Percentiles rank a stretch among this genome's conserved stretches.
Conservation (phyloP, 2,329 filamentous ascomycete species). For the Ophiostoma sp. region DNA sequence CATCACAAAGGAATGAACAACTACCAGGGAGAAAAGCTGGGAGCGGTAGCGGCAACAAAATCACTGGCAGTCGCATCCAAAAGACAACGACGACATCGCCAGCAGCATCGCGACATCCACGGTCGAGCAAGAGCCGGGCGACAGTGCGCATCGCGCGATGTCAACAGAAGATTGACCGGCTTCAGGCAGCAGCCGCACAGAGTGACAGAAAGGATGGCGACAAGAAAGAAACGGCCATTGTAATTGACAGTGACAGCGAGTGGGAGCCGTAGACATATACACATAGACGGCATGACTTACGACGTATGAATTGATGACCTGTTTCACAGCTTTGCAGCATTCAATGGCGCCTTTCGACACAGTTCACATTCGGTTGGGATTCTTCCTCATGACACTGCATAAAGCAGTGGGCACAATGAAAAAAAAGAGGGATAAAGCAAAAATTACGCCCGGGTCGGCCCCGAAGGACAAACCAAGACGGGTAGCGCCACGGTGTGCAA, state of each 20-base stretch:
- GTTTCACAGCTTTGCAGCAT: too few species aligned
- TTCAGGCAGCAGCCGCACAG: not conserved
- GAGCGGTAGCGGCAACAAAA: not conserved
- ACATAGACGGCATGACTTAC: not conserved
- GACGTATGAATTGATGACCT: not conserved
- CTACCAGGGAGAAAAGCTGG: too few species aligned
- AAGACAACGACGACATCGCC: not conserved
- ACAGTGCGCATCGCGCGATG: not conserved
- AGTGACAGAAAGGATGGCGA: not conserved
- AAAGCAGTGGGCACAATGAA: slow-evolving; percentile 30
- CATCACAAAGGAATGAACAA: not conserved
- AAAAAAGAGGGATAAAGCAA: slow-evolving; percentile 30
- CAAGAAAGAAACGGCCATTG: not conserved
- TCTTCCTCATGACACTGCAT: slow-evolving; percentile 29
- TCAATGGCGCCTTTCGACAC: not conserved
- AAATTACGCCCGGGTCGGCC: slow-evolving; percentile 34
- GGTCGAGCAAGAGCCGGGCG: not conserved
- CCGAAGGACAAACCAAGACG: slow-evolving; percentile 34
- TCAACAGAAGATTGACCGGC: not conserved
- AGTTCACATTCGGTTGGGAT: not conserved
- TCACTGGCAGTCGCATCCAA: not conserved
- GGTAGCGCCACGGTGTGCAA: slow-evolving; percentile 34
- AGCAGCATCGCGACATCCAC: not conserved
- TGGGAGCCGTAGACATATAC: not conserved
- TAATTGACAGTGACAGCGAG: slow-evolving; percentile 24